These are phyloP conservation scores for Clitoria ternatea DNA, from an alignment of 306 rosid species.

Conservation along the genomic window DNA sequence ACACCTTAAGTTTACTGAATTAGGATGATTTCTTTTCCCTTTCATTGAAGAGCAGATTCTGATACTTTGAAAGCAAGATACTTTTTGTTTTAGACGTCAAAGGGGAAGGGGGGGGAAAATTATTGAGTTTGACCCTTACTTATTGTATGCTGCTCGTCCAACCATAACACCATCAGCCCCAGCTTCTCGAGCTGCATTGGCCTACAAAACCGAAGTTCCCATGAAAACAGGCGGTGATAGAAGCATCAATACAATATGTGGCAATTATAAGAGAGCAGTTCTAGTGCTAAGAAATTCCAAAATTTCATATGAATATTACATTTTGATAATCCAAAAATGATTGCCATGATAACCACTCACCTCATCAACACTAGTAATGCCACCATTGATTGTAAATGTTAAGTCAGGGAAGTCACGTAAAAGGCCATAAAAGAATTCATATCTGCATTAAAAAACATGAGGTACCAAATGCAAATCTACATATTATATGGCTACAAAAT, in stretches of 20 bases:
- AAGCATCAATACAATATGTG: constrained; percentile 16
- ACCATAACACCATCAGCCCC: constrained; percentile 99
- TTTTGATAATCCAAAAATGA: constrained; percentile 10
- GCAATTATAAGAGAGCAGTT: neutral
- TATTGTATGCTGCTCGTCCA: constrained; percentile 87
- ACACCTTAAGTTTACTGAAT: neutral
- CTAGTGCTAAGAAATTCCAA: neutral
- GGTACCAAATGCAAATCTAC: neutral
- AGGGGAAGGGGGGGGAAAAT: neutral
- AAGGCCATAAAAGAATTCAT: constrained; percentile 85
- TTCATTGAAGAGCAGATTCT: constrained; percentile 11
- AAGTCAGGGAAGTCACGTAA: constrained; percentile 93
- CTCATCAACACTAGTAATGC: constrained; percentile 77
- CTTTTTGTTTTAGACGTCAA: neutral
- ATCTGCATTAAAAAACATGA: constrained; percentile 45
- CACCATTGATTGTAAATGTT: constrained; percentile 90
- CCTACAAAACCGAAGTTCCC: constrained; percentile 47
- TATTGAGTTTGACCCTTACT: constrained; percentile 33
- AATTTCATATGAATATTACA: neutral
- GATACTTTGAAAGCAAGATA: constrained; percentile 6
- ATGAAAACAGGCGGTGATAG: constrained; percentile 7
- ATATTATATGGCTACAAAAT: constrained; percentile 18
- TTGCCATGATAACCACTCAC: constrained; percentile 40
- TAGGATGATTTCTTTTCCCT: neutral
- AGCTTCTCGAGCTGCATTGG: constrained; percentile 59